Evolutionary conservation across 2,329 filamentous ascomycete genomes (phyloP).

Genomic region (Phialocephala subalpina): DNA sequence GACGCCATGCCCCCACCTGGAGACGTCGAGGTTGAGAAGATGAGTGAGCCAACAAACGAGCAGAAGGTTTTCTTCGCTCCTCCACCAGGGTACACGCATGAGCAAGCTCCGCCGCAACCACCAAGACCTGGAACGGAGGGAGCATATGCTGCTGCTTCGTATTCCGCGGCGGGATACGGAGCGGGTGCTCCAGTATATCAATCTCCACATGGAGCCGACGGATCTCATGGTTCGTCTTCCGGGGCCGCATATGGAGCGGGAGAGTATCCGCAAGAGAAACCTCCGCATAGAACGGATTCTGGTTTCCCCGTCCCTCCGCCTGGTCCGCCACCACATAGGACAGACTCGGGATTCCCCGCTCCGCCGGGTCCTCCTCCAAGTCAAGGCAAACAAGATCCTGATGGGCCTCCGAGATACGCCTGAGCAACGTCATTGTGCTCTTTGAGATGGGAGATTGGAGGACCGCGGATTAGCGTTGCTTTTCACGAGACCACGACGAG

Average conservation of each 20-base stretch:
- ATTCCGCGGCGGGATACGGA: neutral
- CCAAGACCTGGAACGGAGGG: neutral
- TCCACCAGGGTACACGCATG: slow-evolving; percentile 10
- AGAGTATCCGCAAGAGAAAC: neutral
- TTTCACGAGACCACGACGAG: slow-evolving; percentile 1
- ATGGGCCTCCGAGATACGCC: slow-evolving; percentile 7
- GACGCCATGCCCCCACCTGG: slow-evolving; percentile 75
- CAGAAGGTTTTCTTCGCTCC: slow-evolving; percentile 22
- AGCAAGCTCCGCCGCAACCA: slow-evolving; percentile 18
- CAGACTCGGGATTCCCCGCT: slow-evolving; percentile 5
- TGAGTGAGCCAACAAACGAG: slow-evolving; percentile 23
- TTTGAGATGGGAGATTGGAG: neutral
- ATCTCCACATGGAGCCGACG: neutral
- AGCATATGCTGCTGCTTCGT: slow-evolving; percentile 5
- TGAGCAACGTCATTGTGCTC: neutral
- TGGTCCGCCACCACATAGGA: neutral
- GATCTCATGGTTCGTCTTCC: neutral
- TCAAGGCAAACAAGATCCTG: slow-evolving; percentile 11
- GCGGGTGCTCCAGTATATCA: neutral
- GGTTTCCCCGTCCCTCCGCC: slow-evolving; percentile 3
- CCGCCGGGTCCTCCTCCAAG: slow-evolving; percentile 8
- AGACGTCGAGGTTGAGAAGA: slow-evolving; percentile 59
- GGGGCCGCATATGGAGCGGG: neutral
- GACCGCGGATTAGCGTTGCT: neutral
- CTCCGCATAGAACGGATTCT: slow-evolving; percentile 1